These are phyloP conservation scores for Cucurbita moschata DNA, from an alignment of 306 rosid species.

Conservation along the genomic window DNA sequence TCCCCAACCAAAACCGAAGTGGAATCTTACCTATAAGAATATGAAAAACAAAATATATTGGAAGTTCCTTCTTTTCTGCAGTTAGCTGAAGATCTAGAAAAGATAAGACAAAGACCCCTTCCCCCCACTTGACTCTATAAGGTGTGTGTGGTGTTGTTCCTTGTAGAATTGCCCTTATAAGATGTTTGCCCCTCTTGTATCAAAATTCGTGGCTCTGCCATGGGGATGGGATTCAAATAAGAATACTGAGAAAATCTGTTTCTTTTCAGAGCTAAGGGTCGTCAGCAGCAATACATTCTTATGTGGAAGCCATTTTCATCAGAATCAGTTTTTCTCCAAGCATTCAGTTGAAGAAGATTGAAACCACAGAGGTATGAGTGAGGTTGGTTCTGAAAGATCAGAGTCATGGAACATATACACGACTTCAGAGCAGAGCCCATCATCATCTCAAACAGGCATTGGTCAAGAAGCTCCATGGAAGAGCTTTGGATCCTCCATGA, in stretches of 20 bases:
- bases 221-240: background rate
- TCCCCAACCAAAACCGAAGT: no score
- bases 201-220: background rate
- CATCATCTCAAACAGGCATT: conserved; percentile 43
- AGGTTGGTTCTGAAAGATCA: conserved; percentile 36
- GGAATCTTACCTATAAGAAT: no score
- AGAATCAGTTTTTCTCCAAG: background rate
- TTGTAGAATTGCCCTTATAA: background rate
- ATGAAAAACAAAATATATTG: background rate
- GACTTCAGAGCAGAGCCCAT: conserved; percentile 35
- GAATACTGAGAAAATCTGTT: background rate
- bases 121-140: background rate
- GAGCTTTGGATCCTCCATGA: conserved; percentile 73
- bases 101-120: background rate
- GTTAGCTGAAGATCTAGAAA: background rate
- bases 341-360: background rate
- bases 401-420: conserved; percentile 58
- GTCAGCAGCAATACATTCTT: background rate
- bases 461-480: conserved; percentile 60
- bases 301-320: background rate
- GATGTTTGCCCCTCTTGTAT: background rate
- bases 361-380: conserved; percentile 25
- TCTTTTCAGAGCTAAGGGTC: background rate
- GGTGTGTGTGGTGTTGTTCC: background rate
- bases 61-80: background rate